phyloP scores from a whole-genome alignment of 169 alveolate species.

The Eimeria sp. region DNA sequence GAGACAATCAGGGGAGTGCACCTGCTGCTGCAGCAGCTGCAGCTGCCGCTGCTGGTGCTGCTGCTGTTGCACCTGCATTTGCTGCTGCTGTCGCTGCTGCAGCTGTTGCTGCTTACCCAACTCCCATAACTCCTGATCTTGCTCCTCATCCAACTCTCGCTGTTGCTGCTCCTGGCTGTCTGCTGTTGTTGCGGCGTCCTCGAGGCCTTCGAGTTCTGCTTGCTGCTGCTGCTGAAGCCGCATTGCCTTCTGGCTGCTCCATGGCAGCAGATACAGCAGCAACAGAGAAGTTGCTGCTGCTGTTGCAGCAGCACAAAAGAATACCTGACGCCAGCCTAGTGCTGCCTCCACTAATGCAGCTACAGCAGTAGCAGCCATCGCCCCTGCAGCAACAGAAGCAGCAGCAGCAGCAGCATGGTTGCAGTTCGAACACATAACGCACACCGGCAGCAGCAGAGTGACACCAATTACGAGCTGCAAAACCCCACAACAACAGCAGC shows the following conservation, averaged over 20 bases:
- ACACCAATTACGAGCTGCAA: neutral
- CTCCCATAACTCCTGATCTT: neutral
- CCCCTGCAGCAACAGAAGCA: conserved; percentile 76
- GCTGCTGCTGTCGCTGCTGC: neutral
- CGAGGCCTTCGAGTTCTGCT: neutral
- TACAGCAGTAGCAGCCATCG: conserved; percentile 86
- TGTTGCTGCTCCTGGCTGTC: conserved; percentile 33
- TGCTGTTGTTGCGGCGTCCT: conserved; percentile 27
- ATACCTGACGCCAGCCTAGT: conserved; percentile 88
- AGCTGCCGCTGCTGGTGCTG: conserved; percentile 43
- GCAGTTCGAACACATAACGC: neutral
- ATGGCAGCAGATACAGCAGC: conserved; percentile 34
- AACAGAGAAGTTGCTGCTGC: conserved; percentile 29
- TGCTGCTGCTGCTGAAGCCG: conserved; percentile 16
- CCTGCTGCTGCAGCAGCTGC: conserved; percentile 64
- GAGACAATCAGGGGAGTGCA: conserved; percentile 17
- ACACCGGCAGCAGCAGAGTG: neutral
- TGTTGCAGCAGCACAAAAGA: conserved; percentile 81
- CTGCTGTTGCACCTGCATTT: neutral
- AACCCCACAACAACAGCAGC: neutral
- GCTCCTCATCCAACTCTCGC: neutral
- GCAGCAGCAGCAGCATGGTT: neutral
- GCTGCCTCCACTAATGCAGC: conserved; percentile 83
- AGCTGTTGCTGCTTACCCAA: neutral
- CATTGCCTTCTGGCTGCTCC: conserved; percentile 37